phyloP scores from a whole-genome alignment of 2,329 filamentous ascomycete species.

The Cladosporium oxysporum region DNA sequence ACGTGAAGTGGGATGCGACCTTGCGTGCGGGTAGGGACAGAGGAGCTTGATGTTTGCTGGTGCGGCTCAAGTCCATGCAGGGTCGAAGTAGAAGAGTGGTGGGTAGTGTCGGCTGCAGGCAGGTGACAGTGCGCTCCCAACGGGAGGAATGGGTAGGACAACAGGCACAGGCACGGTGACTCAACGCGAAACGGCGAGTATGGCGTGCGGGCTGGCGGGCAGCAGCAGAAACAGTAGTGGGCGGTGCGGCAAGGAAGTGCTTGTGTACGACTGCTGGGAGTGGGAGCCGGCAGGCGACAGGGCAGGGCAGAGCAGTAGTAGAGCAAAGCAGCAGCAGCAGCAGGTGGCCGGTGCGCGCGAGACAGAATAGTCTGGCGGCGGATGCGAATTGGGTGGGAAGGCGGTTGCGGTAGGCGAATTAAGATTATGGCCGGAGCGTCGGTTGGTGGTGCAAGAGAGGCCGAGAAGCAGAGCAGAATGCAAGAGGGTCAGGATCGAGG shows the following conservation, averaged over 20 bases:
- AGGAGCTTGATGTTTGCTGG: conserved; percentile 16
- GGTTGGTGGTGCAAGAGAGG: conserved; percentile 6
- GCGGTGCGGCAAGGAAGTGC: conserved; percentile 18
- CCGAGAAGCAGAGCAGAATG: conserved; percentile 7
- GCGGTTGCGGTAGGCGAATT: conserved; percentile 13
- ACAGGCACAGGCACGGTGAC: conserved; percentile 19
- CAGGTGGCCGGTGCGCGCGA: conserved; percentile 2
- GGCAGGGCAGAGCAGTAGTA: not conserved
- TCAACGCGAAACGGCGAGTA: conserved; percentile 19
- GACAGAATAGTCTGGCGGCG: conserved; percentile 2
- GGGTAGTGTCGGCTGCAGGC: conserved; percentile 14
- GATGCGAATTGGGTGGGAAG: conserved; percentile 16
- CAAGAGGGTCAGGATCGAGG: conserved; percentile 13
- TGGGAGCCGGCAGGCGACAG: not conserved
- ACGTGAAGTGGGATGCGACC: conserved; percentile 19
- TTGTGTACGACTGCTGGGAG: conserved; percentile 13
- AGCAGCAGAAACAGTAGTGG: conserved; percentile 10
- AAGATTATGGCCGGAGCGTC: conserved; percentile 20
- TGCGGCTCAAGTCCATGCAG: conserved; percentile 20
- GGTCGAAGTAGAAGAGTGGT: conserved; percentile 9
- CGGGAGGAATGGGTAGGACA: conserved; percentile 16
- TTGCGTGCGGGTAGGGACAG: conserved; percentile 12
- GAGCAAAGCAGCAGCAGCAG: not conserved
- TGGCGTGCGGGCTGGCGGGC: conserved; percentile 15
- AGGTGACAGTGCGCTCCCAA: conserved; percentile 19